A percentile compares a stretch with the other conserved stretches of the same genome.
Evolutionary conservation across 352 stramenopile genomes (phyloP).

Genomic region (Aphanomyces cochlioides): DNA sequence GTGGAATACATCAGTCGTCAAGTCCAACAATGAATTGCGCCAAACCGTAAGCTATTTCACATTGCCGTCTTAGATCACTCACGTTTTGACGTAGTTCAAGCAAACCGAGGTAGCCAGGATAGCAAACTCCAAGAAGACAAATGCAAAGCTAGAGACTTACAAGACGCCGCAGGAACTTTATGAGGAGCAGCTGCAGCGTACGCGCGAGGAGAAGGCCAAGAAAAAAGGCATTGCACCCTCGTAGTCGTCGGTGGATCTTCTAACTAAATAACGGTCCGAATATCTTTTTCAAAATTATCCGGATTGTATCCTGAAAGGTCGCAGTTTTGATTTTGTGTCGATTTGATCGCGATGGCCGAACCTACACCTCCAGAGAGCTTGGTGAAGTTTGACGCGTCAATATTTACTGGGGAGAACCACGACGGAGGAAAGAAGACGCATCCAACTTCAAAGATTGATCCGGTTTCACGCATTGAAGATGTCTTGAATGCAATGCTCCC

Average conservation of each 20-base stretch:
- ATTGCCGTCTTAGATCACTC: not conserved
- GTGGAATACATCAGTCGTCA: constrained; percentile 66
- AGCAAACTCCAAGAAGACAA: constrained; percentile 19
- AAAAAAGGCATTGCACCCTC: not conserved
- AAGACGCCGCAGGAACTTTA: constrained; percentile 54
- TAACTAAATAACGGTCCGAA: not conserved
- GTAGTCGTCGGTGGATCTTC: constrained; percentile 1
- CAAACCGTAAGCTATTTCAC: not conserved
- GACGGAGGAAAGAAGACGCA: constrained; percentile 52
- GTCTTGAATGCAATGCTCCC: constrained; percentile 71
- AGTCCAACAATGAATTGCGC: constrained; percentile 19
- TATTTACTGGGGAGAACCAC: constrained; percentile 84
- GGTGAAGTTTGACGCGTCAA: constrained; percentile 84
- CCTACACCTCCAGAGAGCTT: constrained; percentile 79
- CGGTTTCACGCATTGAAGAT: constrained; percentile 65
- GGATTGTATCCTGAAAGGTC: constrained; percentile 17
- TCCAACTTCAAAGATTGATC: constrained; percentile 41
- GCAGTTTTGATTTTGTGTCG: not conserved
- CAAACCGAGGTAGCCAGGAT: constrained; percentile 15
- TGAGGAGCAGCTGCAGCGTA: constrained; percentile 45
- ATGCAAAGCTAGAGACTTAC: constrained; percentile 34
- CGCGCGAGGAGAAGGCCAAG: constrained; percentile 46
- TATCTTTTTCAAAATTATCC: constrained; percentile 20
- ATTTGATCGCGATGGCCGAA: constrained; percentile 39
- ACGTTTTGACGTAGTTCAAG: constrained; percentile 11